A percentile compares a stretch with the other conserved stretches of the same genome.
These are phyloP conservation scores for Phytophthora nicotianae DNA, from an alignment of 352 stramenopile genomes.

Conservation along the genomic window DNA sequence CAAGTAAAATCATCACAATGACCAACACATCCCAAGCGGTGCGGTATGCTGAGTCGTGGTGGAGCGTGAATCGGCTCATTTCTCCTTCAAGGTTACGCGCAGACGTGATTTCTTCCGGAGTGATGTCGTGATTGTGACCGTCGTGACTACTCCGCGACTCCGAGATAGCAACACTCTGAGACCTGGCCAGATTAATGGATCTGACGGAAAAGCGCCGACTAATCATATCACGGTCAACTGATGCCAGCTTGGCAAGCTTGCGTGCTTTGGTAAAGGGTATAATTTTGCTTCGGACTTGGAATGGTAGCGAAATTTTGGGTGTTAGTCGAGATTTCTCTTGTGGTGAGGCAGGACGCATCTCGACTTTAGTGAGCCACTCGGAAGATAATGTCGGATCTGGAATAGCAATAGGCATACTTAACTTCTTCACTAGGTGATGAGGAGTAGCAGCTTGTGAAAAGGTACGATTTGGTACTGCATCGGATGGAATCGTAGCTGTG, in stretches of 20 bases:
- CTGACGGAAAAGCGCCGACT: constrained; percentile 52
- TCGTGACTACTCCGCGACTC: constrained; percentile 6
- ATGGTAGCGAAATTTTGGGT: constrained; percentile 8
- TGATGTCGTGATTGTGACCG: not conserved
- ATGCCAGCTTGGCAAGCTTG: constrained; percentile 2
- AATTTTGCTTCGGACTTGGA: constrained; percentile 8
- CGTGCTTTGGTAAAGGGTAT: constrained; percentile 1
- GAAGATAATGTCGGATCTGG: constrained; percentile 13
- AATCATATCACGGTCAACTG: constrained; percentile 13
- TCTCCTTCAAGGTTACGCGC: constrained; percentile 45
- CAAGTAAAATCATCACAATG: constrained; percentile 52
- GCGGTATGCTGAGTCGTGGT: constrained; percentile 50
- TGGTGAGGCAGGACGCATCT: not conserved
- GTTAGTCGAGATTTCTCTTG: not conserved
- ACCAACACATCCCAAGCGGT: constrained; percentile 56
- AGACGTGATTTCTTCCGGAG: constrained; percentile 41
- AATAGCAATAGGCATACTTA: constrained; percentile 11
- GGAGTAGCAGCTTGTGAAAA: not conserved
- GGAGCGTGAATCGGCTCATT: constrained; percentile 48
- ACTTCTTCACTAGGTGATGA: constrained; percentile 6
- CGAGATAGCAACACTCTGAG: constrained; percentile 9
- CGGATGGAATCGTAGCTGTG: not conserved
- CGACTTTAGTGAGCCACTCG: constrained; percentile 3
- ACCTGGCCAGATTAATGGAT: constrained; percentile 30
- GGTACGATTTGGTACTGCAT: not conserved